Base-by-base conservation (phyloP, 352 stramenopile species). In the Thraustochytrium sp. region DNA sequence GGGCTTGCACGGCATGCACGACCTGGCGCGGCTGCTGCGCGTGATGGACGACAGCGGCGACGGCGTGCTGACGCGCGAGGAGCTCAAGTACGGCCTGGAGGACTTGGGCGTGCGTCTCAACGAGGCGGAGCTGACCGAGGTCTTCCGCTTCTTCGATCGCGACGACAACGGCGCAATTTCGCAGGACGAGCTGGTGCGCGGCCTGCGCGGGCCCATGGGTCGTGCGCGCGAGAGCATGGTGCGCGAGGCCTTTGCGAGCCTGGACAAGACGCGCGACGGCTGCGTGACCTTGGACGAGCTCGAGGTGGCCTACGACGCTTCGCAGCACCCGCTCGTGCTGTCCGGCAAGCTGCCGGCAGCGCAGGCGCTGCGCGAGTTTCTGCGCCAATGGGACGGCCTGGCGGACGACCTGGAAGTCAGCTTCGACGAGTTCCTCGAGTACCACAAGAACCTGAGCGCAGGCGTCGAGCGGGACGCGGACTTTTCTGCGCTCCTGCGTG, bases 11-110 rank as follows among this genome's bases (percentile, higher is more conserved):
- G 90, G 90, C 37, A 88, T 95, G 61, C 90, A 91, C 13, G 92
- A 89, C 8, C 29, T 94, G 0, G 68, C 76, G 31, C 85, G 86
- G 0, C 84, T 89, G 37, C 93, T 96, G 84, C 90, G 91, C 29
- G 94, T 95, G 87, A 93, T 95, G 68, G 92, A 95, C 82, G 90
- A 95, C 80, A 90, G 95, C 76, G 90, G 91, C 51, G 94, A 95
- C 88, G 86, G 88, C 21, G 90, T 89, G 59, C 74, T 95, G 55
- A 93, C 87, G 68, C 75, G 90, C 29, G 82, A 87, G 13, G 92
- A 96, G 85, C 94, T 96, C 75, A 83, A 82, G 46, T 78, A 31
- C 37, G 82, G 82, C 2, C 61, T 87, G 16, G 38, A 82, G n/a
- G 84, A 86, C 61, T 74, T 84, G n/a, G 59, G 31, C 42, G 55